Conservation (phyloP, 306 rosid species). For the Acacia confusa region DNA sequence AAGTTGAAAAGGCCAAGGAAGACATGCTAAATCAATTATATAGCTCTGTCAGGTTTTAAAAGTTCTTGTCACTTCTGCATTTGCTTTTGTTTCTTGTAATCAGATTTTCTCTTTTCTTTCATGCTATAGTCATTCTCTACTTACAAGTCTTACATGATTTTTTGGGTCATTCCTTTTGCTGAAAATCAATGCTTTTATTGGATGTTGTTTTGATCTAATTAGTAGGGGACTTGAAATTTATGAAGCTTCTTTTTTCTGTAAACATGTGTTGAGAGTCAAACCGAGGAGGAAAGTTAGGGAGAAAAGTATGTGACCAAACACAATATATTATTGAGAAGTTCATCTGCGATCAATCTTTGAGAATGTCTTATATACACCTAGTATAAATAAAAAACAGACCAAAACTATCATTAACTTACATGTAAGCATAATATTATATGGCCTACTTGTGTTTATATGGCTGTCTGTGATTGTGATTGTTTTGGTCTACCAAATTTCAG, state of each 20-base stretch:
- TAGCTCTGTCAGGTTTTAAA: constrained; percentile 81
- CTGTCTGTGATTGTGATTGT: background rate
- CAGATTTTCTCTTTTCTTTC: background rate
- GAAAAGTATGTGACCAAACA: background rate
- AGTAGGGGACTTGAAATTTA: background rate
- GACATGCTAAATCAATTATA: constrained; percentile 95
- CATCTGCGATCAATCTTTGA: background rate
- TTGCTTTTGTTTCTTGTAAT: constrained; percentile 13
- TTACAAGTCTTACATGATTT: background rate
- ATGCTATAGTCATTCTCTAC: background rate
- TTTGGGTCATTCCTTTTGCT: background rate
- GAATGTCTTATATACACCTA: background rate
- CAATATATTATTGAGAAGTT: background rate
- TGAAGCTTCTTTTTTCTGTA: background rate
- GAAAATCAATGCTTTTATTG: background rate
- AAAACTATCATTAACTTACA: too few relatives aligned
- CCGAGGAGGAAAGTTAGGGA: background rate
- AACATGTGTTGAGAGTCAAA: background rate
- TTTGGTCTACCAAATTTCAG: background rate
- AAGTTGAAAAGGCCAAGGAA: constrained; percentile 97
- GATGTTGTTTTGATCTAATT: background rate
- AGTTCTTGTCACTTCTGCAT: constrained; percentile 20
- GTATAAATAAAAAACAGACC: too few relatives aligned
- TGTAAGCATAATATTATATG: background rate
- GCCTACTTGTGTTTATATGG: background rate